Evolutionary conservation across 2,329 filamentous ascomycete genomes (phyloP), one percentile per base, ranked within the genome.

Genomic region (Bipolaris gigantea): DNA sequence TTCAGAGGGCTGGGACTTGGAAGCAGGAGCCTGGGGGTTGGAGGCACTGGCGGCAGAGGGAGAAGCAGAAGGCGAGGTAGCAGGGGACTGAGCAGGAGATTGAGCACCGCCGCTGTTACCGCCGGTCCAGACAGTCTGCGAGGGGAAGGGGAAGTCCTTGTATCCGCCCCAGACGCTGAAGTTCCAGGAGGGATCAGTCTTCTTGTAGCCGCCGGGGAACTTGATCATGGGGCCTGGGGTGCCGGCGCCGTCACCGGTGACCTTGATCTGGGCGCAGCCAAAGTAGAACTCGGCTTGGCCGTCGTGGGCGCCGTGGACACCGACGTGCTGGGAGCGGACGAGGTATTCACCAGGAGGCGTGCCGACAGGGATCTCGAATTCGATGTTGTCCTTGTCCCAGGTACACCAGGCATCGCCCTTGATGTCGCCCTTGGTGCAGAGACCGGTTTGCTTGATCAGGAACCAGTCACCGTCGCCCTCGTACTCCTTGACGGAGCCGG

Each of bases 291-390:
- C 70, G 10, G 71, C 66, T 42, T 71, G 63, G 18, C 61, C 60
- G 19, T 55, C 57, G 23, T 53, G 61, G 35, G 69, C 73, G 44
- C 72, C 70, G 57, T 77, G 76, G 16, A 79, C 60, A 33, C 66
- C 76, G 44, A 80, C 75, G 51, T 79, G 76, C 65, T 79, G 76
- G 18, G 72, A 62, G 15, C 76, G 71, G 19, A 79, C 60, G 21
- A 79, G 66, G 60, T 79, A 79, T 60, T 79, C 65, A 16, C 76
- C 77, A n/a, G 64, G 55, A 10, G 75, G 74, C 1, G 67, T 67
- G 18, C 65, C 69, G 4, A 54, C 57, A 5, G 77, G 77, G 34
- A 79, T 70, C 2, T 62, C 70, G 57, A 71, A 61, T n/a, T 56
- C 45, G 8, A 64, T 39, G 13, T 21, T 30, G 43, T 59, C 46